phyloP scores from a whole-genome alignment of 345 rosid species.

The Xanthoceras sorbifolium region DNA sequence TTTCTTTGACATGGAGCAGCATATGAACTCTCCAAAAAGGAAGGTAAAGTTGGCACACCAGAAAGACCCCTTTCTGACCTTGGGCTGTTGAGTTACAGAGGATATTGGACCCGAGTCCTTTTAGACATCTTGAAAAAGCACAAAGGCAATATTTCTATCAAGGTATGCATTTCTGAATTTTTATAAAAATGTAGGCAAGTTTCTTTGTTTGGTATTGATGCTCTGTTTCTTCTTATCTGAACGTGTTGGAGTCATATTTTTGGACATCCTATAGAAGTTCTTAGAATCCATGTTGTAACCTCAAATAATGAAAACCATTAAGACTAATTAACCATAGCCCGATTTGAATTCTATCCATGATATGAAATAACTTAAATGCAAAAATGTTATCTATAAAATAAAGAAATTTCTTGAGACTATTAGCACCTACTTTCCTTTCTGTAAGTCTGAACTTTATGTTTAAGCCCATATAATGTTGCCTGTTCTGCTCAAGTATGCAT shows the following conservation, averaged over 20 bases:
- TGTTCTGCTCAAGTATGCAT: background rate
- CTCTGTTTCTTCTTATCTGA: slow-evolving; percentile 2
- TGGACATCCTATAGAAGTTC: background rate
- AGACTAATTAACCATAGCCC: background rate
- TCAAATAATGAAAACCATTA: background rate
- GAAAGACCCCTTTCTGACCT: slow-evolving; percentile 99
- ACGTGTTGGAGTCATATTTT: slow-evolving; percentile 2
- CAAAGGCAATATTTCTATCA: slow-evolving; percentile 97
- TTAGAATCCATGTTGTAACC: background rate
- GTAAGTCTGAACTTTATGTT: background rate
- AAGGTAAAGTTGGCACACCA: slow-evolving; percentile 98
- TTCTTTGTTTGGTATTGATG: background rate
- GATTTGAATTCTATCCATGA: background rate
- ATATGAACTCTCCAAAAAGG: slow-evolving; percentile 98
- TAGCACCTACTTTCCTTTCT: background rate
- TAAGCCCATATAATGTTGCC: background rate
- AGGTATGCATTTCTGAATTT: slow-evolving; percentile 46
- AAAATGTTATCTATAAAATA: background rate
- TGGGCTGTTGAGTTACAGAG: slow-evolving; percentile 93
- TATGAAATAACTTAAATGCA: background rate
- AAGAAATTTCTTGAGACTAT: background rate
- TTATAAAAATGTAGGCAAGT: background rate
- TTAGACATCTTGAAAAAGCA: slow-evolving; percentile 96
- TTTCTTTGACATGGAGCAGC: slow-evolving; percentile 49
- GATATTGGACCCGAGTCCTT: slow-evolving; percentile 96